Evolutionary conservation across 2,329 filamentous ascomycete species (phyloP).

Genomic region (Colletotrichum musae): DNA sequence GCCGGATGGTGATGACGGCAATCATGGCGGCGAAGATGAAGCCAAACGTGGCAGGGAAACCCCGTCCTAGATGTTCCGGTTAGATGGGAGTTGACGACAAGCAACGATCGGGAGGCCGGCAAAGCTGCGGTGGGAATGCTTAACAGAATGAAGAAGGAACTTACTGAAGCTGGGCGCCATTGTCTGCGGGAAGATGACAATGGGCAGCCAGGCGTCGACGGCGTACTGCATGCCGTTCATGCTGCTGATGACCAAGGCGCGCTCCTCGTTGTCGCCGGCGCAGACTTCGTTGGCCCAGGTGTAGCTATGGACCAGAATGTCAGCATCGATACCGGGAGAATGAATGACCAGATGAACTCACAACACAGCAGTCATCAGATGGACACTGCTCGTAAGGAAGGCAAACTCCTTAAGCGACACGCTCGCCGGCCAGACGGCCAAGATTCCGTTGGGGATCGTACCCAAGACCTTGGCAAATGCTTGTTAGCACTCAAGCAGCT

Average conservation of each 20-base stretch:
- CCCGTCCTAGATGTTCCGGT: conserved; percentile 21
- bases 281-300: conserved; percentile 35
- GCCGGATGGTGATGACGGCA: conserved; percentile 14
- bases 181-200: conserved; percentile 26
- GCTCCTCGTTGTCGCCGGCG: conserved; percentile 47
- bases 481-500: not conserved
- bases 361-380: conserved; percentile 35
- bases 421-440: conserved; percentile 22
- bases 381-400: conserved; percentile 28
- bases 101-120: too few species aligned
- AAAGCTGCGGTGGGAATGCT: too few species aligned
- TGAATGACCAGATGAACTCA: not conserved
- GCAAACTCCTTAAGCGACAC: conserved; percentile 22
- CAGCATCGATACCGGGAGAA: not conserved
- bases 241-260: conserved; percentile 49
- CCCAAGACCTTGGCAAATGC: not conserved
- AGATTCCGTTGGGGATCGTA: conserved; percentile 27
- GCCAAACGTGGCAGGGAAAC: conserved; percentile 39
- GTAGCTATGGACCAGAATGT: not conserved
- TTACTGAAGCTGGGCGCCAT: conserved; percentile 31
- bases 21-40: conserved; percentile 32
- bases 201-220: conserved; percentile 32
- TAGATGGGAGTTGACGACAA: not conserved
- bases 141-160: not conserved
- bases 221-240: conserved; percentile 45